phyloP scores from a whole-genome alignment of 805 yeast genomes.

The Danielia oregonensis region DNA sequence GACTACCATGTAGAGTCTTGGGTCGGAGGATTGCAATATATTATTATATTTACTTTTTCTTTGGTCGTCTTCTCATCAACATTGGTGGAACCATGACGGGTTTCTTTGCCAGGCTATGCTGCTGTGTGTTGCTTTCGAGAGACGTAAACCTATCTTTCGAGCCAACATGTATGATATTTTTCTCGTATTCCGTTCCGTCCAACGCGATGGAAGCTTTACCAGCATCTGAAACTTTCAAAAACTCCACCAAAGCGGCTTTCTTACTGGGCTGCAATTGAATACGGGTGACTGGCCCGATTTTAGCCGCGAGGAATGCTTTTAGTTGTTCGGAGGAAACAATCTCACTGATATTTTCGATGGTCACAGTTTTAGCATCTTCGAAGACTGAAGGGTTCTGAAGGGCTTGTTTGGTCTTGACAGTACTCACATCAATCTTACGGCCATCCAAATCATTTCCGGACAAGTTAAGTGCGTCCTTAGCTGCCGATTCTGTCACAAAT shows the following conservation, averaged over 20 bases:
- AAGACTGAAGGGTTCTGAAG: constrained; percentile 8
- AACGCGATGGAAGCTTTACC: constrained; percentile 49
- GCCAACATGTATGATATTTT: constrained; percentile 14
- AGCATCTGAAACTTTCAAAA: constrained; percentile 38
- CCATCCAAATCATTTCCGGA: constrained; percentile 43
- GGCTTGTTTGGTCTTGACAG: constrained; percentile 37
- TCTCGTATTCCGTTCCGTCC: constrained; percentile 37
- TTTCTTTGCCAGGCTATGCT: constrained; percentile 2
- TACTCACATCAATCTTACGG: constrained; percentile 45
- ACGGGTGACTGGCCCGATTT: constrained; percentile 32
- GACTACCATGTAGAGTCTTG: too few species aligned
- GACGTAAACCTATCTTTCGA: constrained; percentile 9
- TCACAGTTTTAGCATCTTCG: constrained; percentile 17
- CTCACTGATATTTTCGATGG: constrained; percentile 24
- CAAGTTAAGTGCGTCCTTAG: constrained; percentile 42
- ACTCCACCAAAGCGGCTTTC: constrained; percentile 49
- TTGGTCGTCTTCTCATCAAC: constrained; percentile 10
- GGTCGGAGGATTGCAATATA: too few species aligned
- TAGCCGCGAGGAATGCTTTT: constrained; percentile 20
- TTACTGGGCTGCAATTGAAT: constrained; percentile 45
- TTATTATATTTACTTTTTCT: background rate
- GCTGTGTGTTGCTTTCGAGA: background rate
- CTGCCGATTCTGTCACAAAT: constrained; percentile 41
- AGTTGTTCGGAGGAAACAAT: constrained; percentile 37
- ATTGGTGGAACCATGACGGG: constrained; percentile 15